A percentile compares a stretch with the other conserved stretches of the same genome.
Conservation (phyloP, 169 alveolate species). For the Amoebophrya sp. region DNA sequence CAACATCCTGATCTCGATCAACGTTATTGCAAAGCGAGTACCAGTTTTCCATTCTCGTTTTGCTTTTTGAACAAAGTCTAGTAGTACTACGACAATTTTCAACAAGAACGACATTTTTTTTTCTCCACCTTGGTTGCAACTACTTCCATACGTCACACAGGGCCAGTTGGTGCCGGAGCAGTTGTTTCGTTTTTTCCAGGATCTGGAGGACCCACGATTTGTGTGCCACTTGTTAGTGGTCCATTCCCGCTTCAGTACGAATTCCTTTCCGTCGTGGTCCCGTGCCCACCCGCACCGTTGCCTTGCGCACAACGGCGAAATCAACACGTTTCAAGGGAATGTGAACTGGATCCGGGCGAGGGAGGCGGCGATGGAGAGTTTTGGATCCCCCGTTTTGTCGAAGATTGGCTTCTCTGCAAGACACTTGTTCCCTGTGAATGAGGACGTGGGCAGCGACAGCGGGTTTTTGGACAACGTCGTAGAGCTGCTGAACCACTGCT, state of each 20-base stretch:
- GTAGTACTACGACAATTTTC: no score
- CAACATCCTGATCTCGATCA: no score
- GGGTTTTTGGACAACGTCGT: conserved; percentile 45
- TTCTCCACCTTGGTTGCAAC: no score
- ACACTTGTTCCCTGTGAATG: background rate
- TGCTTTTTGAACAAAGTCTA: no score
- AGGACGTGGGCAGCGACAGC: conserved; percentile 42
- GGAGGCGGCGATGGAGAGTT: conserved; percentile 39
- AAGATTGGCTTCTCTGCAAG: background rate
- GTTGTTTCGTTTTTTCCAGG: background rate
- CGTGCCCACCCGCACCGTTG: conserved; percentile 48
- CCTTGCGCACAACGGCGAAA: conserved; percentile 51
- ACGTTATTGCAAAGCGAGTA: no score
- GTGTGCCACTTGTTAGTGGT: conserved; percentile 17
- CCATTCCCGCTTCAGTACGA: conserved; percentile 45
- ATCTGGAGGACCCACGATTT: background rate
- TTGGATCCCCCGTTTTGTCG: conserved; percentile 29
- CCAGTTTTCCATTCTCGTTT: no score
- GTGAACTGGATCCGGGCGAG: conserved; percentile 46
- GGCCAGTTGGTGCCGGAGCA: background rate
- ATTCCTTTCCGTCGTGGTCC: conserved; percentile 46
- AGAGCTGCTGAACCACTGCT: background rate
- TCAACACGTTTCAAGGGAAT: conserved; percentile 52
- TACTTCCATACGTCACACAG: no score
- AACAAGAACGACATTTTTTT: no score